Conservation (phyloP, 805 yeast species). For the Metschnikowia kunwiensis region DNA sequence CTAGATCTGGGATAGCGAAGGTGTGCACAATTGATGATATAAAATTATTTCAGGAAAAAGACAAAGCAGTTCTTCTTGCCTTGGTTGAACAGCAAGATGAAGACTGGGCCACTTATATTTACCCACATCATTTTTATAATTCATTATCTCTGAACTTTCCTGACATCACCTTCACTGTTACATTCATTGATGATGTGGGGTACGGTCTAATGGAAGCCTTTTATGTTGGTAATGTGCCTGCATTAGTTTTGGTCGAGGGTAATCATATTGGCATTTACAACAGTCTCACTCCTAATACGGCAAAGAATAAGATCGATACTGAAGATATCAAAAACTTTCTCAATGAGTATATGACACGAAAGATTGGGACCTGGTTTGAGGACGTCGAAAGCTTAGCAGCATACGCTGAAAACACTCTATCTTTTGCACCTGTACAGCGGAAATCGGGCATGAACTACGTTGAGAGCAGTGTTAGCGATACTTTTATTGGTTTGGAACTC, state of each 20-base stretch:
- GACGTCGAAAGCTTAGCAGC: conserved; percentile 7
- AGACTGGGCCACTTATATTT: conserved; percentile 33
- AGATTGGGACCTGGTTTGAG: conserved; percentile 14
- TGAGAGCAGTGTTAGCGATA: conserved; percentile 7
- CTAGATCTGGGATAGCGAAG: background rate
- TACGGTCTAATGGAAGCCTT: conserved; percentile 23
- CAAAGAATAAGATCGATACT: conserved; percentile 18
- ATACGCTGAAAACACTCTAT: conserved; percentile 9
- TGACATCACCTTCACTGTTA: conserved; percentile 23
- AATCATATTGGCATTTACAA: conserved; percentile 24
- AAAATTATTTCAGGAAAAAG: background rate
- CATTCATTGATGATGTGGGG: conserved; percentile 23
- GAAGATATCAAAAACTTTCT: conserved; percentile 16
- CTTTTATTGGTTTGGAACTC: conserved; percentile 5
- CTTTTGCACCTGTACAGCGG: conserved; percentile 16
- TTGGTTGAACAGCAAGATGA: conserved; percentile 10
- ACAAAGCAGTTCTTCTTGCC: conserved; percentile 10
- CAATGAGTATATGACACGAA: background rate
- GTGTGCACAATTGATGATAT: conserved; percentile 4
- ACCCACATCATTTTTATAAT: conserved; percentile 37
- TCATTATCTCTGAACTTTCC: conserved; percentile 19
- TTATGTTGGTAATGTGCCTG: conserved; percentile 32
- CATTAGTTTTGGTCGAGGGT: conserved; percentile 26
- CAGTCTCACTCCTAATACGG: conserved; percentile 22
- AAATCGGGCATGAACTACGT: conserved; percentile 16